Evolutionary conservation across 1,284 basidiomycete species (phyloP).

Genomic region (Cryptococcus floricola): DNA sequence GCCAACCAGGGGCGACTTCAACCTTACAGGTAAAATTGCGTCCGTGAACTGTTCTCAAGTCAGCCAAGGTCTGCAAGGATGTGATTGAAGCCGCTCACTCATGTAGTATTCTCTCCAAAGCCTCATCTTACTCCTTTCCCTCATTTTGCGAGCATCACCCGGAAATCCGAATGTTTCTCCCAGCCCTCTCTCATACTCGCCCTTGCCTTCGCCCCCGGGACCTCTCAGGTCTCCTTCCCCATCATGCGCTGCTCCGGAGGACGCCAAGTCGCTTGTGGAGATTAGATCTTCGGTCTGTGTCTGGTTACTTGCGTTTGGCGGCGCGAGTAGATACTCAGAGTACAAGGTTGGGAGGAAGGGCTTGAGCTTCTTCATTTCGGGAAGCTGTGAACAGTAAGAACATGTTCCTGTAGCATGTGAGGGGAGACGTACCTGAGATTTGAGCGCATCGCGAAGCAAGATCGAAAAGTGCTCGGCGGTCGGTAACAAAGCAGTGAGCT

Average conservation of each 20-base stretch:
- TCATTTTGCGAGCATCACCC: conserved; percentile 88
- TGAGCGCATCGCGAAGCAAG: conserved; percentile 81
- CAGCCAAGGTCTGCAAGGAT: neutral
- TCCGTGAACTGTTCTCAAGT: conserved; percentile 37
- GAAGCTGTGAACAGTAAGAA: conserved; percentile 52
- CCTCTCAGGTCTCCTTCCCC: conserved; percentile 56
- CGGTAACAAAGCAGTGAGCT: conserved; percentile 90
- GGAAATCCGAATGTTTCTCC: conserved; percentile 87
- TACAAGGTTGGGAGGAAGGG: conserved; percentile 88
- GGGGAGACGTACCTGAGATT: conserved; percentile 59
- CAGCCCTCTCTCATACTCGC: conserved; percentile 71
- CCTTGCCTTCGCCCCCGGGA: conserved; percentile 51
- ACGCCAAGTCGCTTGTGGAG: conserved; percentile 20
- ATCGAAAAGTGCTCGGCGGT: conserved; percentile 93
- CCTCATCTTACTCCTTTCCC: conserved; percentile 96
- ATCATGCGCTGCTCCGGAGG: conserved; percentile 28
- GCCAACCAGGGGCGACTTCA: neutral
- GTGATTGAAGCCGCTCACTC: conserved; percentile 52
- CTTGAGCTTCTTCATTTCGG: conserved; percentile 92
- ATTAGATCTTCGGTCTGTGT: conserved; percentile 21
- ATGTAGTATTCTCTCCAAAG: conserved; percentile 88
- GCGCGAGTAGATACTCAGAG: conserved; percentile 76
- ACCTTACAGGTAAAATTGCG: conserved; percentile 46
- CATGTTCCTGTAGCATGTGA: neutral
- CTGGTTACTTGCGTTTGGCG: conserved; percentile 27